These are phyloP conservation scores for Beta lomatogona DNA, from an alignment of 179 eudicot species.

Conservation along the genomic window DNA sequence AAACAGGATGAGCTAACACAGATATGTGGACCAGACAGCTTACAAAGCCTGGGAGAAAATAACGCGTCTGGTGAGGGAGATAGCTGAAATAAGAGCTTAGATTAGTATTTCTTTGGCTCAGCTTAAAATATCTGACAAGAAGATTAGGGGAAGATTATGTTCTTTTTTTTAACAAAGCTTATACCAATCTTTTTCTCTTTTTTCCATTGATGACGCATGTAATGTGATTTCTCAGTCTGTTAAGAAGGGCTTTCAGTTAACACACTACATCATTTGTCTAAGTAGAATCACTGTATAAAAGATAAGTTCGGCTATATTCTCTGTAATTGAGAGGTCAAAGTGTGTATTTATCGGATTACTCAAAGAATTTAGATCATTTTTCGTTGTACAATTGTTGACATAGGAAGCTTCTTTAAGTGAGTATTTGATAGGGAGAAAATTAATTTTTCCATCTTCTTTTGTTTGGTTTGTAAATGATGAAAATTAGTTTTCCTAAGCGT, in stretches of 20 bases:
- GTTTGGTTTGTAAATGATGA: too few relatives aligned
- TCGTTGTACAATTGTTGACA: not conserved
- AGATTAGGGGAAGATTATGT: not conserved
- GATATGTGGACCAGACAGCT: conserved; percentile 57
- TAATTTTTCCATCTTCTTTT: too few relatives aligned
- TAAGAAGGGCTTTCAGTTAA: not conserved
- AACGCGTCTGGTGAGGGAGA: conserved; percentile 41
- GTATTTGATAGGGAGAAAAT: too few relatives aligned
- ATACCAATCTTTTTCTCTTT: conserved; percentile 14
- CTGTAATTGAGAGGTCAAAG: conserved; percentile 11
- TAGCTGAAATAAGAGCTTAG: conserved; percentile 34
- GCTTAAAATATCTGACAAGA: conserved; percentile 13
- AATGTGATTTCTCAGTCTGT: conserved; percentile 13
- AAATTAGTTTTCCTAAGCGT: too few relatives aligned
- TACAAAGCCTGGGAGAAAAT: conserved; percentile 42
- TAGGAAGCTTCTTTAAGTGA: not conserved
- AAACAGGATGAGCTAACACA: conserved; percentile 77
- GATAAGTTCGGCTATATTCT: not conserved
- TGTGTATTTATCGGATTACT: conserved; percentile 12
- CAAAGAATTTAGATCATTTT: not conserved
- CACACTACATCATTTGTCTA: conserved; percentile 15
- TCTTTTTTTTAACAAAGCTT: conserved; percentile 13
- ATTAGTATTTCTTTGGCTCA: conserved; percentile 15
- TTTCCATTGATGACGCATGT: conserved; percentile 22
- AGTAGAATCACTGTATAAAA: conserved; percentile 24